Conservation (phyloP, 1,139 yeast genomes). For the Zhuliangozyma parablackwelliae region DNA sequence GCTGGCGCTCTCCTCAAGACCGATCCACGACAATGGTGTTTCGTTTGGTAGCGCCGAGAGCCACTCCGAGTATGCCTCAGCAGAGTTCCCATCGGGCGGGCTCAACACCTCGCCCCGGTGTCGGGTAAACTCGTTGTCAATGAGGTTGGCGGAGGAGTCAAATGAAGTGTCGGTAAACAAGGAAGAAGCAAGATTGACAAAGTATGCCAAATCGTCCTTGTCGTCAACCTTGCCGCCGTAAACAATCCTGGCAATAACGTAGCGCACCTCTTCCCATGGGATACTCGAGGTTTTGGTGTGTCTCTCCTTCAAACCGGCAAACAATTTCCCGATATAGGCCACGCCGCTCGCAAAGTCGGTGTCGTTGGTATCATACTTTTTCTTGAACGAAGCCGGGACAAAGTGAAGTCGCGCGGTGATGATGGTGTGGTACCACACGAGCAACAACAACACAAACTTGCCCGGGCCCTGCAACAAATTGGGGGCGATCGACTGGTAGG, state of each 20-base stretch:
- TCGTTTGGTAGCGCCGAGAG: conserved; percentile 49
- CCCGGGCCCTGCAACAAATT: conserved; percentile 4
- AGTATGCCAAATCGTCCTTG: conserved; percentile 36
- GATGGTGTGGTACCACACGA: conserved; percentile 69
- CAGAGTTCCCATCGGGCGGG: conserved; percentile 46
- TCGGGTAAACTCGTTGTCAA: conserved; percentile 22
- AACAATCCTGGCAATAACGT: conserved; percentile 49
- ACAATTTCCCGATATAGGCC: conserved; percentile 38
- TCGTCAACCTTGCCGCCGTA: conserved; percentile 75
- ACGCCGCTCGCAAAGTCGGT: conserved; percentile 61
- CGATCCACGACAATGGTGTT: conserved; percentile 63
- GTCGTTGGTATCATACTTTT: conserved; percentile 66
- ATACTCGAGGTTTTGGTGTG: conserved; percentile 37
- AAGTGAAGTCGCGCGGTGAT: conserved; percentile 56
- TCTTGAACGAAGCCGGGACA: conserved; percentile 59
- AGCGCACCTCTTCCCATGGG: conserved; percentile 49
- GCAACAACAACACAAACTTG: conserved; percentile 40
- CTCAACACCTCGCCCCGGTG: conserved; percentile 15
- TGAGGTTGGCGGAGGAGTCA: conserved; percentile 25
- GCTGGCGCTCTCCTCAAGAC: conserved; percentile 45
- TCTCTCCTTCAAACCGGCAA: conserved; percentile 15
- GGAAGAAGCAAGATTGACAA: conserved; percentile 19
- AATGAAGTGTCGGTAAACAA: conserved; percentile 27
- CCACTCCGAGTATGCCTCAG: conserved; percentile 47
- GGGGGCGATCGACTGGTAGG: conserved; percentile 27